These are phyloP conservation scores for Phytophthora melonis DNA, from an alignment of 352 stramenopile species.

Conservation along the genomic window DNA sequence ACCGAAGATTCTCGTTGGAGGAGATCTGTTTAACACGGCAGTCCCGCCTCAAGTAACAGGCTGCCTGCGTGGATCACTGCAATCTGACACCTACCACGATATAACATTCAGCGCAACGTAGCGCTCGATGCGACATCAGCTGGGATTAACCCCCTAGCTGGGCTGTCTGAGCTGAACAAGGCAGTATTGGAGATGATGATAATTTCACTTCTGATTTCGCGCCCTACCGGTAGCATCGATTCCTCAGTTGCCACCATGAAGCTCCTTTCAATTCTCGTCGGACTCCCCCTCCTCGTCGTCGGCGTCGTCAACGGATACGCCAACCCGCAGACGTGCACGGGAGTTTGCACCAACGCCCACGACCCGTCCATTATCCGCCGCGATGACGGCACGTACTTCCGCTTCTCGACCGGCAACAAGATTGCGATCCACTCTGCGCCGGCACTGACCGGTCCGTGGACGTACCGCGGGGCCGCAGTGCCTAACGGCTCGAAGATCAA, in stretches of 20 bases:
- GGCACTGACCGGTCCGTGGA: constrained; percentile 46
- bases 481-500: constrained; percentile 52
- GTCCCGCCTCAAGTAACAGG: too few relatives aligned
- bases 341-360: constrained; percentile 45
- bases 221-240: too few relatives aligned
- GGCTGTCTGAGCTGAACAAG: too few relatives aligned
- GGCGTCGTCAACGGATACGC: constrained; percentile 26
- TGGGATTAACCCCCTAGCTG: too few relatives aligned
- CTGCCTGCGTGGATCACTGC: too few relatives aligned
- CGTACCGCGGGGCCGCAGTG: constrained; percentile 46
- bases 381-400: constrained; percentile 58
- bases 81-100: too few relatives aligned
- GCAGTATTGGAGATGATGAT: too few relatives aligned
- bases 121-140: too few relatives aligned
- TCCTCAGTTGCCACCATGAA: constrained; percentile 8
- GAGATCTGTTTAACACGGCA: too few relatives aligned
- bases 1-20: too few relatives aligned
- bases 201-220: too few relatives aligned
- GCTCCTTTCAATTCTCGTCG: constrained; percentile 26
- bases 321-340: constrained; percentile 28
- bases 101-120: too few relatives aligned
- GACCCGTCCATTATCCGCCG: constrained; percentile 54
- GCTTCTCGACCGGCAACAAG: constrained; percentile 55
- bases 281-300: constrained; percentile 18
- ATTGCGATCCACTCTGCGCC: constrained; percentile 55